Evolutionary conservation across 768 basidiomycete genomes (phyloP).

Genomic region (Lactifluus piperatus): DNA sequence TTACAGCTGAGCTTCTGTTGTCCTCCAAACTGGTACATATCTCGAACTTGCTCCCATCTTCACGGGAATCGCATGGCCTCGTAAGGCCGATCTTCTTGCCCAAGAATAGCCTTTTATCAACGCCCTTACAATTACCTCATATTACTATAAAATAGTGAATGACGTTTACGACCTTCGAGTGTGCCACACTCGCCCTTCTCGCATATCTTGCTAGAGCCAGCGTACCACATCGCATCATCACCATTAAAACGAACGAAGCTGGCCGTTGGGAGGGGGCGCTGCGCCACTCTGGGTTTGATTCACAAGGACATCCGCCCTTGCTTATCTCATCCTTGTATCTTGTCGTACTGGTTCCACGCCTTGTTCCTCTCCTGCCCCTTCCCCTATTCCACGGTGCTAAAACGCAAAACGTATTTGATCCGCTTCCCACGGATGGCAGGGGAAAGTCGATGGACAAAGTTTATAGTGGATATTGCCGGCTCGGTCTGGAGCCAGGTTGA

Average conservation of each 20-base stretch:
- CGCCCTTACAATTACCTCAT: slow-evolving; percentile 15
- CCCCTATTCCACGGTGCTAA: slow-evolving; percentile 51
- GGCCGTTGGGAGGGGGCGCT: too few species aligned
- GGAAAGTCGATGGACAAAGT: slow-evolving; percentile 33
- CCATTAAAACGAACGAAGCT: slow-evolving; percentile 54
- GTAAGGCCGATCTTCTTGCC: slow-evolving; percentile 15
- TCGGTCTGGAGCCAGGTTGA: slow-evolving; percentile 52
- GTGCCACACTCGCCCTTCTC: slow-evolving; percentile 53
- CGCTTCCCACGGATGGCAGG: slow-evolving; percentile 33
- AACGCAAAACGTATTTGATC: slow-evolving; percentile 46
- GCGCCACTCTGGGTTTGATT: too few species aligned
- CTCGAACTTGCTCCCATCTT: slow-evolving; percentile 58
- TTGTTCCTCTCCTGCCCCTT: too few species aligned
- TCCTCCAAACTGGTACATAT: slow-evolving; percentile 60
- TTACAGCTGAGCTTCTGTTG: slow-evolving; percentile 73
- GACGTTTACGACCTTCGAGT: slow-evolving; percentile 28
- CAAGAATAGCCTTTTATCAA: background rate
- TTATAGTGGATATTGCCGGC: slow-evolving; percentile 42
- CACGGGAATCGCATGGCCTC: slow-evolving; percentile 52
- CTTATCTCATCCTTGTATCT: too few species aligned
- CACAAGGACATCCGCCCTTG: too few species aligned
- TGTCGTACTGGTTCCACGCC: too few species aligned
- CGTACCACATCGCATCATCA: slow-evolving; percentile 47
- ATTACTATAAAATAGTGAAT: background rate
- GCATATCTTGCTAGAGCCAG: slow-evolving; percentile 44